Evolutionary conservation across 805 yeast species (phyloP), one percentile per base, ranked within the genome.

Genomic region (Candida quercuum): DNA sequence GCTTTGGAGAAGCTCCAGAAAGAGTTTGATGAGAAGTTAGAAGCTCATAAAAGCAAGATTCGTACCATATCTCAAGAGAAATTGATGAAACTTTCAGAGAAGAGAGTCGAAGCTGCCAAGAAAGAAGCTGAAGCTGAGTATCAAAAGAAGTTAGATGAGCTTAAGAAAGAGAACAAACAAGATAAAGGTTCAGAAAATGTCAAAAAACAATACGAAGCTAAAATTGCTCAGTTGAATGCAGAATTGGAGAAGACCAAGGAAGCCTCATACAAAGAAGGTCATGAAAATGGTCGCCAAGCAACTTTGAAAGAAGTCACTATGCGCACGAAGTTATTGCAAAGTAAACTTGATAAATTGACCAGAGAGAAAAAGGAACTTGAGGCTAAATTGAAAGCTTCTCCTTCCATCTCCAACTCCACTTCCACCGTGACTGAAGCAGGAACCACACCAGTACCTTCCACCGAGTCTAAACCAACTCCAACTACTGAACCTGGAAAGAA

Each of bases 261-360:
- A 28, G 39, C 46, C 22, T 45, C 46, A 14, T 37, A 42, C 14
- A 44, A 44, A 6, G 40, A 48, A 21, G 59, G 52, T 13, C 36
- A 42, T 15, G 45, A 44, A 6, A 39, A 48, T 19, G 59, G 52
- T 13, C 51, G 54, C 37, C 47, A 51, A 18, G 49, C 56, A 2
- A 46, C 57, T 8, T 20, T 49, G 42, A 53, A 42, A 46, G 55
- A 61, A 60, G 45, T 60, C 49, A 64, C 64, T 1, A 63, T 63
- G 49, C 65, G 64, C 33, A 57, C 58, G 25, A 60, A 63, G 29
- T 60, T 62, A n/a, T 53, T 81, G 28, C 71, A 60, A 32, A 45
- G 54, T n/a, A 65, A 69, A 44, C 41, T 72, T 12, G 62, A 58
- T 13, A 59, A 57, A 14, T 42, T 71, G 24, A 53, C 53, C 6